Percentiles rank a stretch among this genome's conserved stretches.
Evolutionary conservation across 257 asterid species (phyloP).

Genomic region (Solanum ossicruentum): DNA sequence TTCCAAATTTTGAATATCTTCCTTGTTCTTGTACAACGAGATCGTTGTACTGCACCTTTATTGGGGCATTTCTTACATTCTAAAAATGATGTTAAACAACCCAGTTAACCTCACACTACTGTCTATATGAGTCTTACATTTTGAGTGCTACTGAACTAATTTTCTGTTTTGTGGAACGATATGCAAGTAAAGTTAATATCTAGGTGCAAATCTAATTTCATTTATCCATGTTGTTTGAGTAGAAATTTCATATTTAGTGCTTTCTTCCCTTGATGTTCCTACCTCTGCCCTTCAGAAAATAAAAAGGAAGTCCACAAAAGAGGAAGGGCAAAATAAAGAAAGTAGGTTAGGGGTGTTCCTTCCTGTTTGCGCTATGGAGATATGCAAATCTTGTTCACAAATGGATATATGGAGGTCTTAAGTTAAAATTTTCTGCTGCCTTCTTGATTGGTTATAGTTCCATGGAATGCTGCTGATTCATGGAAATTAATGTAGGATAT

Average conservation of each 20-base stretch:
- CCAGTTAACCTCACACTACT: neutral
- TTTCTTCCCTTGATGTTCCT: neutral
- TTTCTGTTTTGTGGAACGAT: neutral
- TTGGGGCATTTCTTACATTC: neutral
- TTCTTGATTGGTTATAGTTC: neutral
- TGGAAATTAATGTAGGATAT: neutral
- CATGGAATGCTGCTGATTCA: neutral
- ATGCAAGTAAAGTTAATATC: neutral
- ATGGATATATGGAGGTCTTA: neutral
- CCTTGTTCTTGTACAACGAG: neutral
- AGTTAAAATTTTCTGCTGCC: neutral
- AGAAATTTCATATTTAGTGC: neutral
- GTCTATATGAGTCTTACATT: neutral
- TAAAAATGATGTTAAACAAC: neutral
- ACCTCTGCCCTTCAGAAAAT: neutral
- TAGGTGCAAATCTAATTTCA: neutral
- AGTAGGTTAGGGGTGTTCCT: neutral
- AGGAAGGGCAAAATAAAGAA: neutral
- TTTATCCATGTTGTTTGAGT: neutral
- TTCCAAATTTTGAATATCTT: neutral
- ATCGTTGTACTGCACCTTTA: neutral
- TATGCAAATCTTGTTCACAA: neutral
- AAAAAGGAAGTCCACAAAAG: neutral
- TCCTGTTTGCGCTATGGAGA: neutral
- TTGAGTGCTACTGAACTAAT: neutral